A percentile compares a stretch with the other conserved stretches of the same genome.
These are phyloP conservation scores for Microbotryum silenes-acaulis DNA, from an alignment of 1,284 basidiomycete species.

Conservation along the genomic window DNA sequence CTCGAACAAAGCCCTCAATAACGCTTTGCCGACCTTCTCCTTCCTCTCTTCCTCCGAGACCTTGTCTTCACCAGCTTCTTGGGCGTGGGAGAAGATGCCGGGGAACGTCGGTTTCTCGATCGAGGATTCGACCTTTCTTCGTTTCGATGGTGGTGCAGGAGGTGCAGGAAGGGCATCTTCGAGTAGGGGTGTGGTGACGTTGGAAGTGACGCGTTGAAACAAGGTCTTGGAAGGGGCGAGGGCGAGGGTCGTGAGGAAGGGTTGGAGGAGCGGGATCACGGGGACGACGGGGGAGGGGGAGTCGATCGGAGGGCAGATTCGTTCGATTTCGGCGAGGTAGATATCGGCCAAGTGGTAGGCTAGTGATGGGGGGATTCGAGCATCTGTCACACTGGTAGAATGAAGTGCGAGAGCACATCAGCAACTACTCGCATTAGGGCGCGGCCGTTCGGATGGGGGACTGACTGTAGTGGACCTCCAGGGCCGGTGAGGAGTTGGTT, in stretches of 20 bases:
- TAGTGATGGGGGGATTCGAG: slow-evolving; percentile 66
- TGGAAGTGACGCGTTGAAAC: slow-evolving; percentile 59
- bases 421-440: background rate
- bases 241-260: slow-evolving; percentile 63
- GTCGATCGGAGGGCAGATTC: slow-evolving; percentile 46
- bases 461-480: slow-evolving; percentile 72
- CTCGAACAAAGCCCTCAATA: slow-evolving; percentile 63
- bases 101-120: slow-evolving; percentile 44
- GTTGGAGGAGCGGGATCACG: slow-evolving; percentile 53
- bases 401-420: background rate
- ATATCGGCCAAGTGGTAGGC: slow-evolving; percentile 82
- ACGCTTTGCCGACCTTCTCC: slow-evolving; percentile 48
- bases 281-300: slow-evolving; percentile 44
- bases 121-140: slow-evolving; percentile 47
- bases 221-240: slow-evolving; percentile 55
- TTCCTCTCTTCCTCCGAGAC: slow-evolving; percentile 36
- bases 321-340: slow-evolving; percentile 83
- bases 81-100: slow-evolving; percentile 42
- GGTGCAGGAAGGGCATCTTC: slow-evolving; percentile 42
- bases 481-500: slow-evolving; percentile 56
- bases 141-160: slow-evolving; percentile 38
- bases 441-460: slow-evolving; percentile 10
- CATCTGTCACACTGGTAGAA: slow-evolving; percentile 56
- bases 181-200: slow-evolving; percentile 60
- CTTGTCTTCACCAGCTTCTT: slow-evolving; percentile 44